phyloP scores from a whole-genome alignment of 2,329 filamentous ascomycete species.

The Sclerotinia borealis region DNA sequence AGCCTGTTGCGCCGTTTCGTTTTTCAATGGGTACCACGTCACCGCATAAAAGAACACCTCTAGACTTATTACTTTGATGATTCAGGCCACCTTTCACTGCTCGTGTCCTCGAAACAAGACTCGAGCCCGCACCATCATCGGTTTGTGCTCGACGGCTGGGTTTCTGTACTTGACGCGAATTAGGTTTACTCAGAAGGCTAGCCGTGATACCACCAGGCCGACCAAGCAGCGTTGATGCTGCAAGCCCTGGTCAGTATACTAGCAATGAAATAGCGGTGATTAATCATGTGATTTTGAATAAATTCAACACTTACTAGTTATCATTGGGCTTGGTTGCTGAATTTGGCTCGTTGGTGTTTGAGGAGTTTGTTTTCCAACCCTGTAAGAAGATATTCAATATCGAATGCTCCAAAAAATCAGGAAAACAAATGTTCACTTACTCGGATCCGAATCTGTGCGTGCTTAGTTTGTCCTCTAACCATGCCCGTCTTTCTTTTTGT shows the following conservation, averaged over 20 bases:
- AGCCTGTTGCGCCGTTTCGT: slow-evolving; percentile 83
- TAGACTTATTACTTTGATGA: slow-evolving; percentile 66
- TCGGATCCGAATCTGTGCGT: slow-evolving; percentile 49
- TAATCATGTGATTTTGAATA: not conserved
- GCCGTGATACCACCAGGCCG: slow-evolving; percentile 70
- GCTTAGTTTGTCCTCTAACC: slow-evolving; percentile 80
- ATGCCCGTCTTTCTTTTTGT: slow-evolving; percentile 77
- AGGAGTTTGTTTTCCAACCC: slow-evolving; percentile 20
- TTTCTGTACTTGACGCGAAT: slow-evolving; percentile 47
- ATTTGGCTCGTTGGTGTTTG: slow-evolving; percentile 20
- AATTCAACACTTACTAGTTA: slow-evolving; percentile 23
- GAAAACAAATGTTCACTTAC: not conserved
- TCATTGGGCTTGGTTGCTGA: slow-evolving; percentile 28
- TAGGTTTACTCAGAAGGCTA: slow-evolving; percentile 71
- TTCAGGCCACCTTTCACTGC: slow-evolving; percentile 44
- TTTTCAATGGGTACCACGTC: slow-evolving; percentile 99
- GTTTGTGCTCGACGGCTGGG: slow-evolving; percentile 54
- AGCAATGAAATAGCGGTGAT: not conserved
- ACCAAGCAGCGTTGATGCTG: slow-evolving; percentile 59
- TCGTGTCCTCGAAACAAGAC: slow-evolving; percentile 38
- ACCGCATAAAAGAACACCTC: slow-evolving; percentile 86
- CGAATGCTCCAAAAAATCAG: not conserved
- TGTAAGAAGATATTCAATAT: slow-evolving; percentile 7
- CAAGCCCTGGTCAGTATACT: slow-evolving; percentile 6
- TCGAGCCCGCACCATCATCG: slow-evolving; percentile 50